These are phyloP conservation scores for Cyathus striatus DNA, from an alignment of 768 basidiomycete genomes.

Conservation along the genomic window DNA sequence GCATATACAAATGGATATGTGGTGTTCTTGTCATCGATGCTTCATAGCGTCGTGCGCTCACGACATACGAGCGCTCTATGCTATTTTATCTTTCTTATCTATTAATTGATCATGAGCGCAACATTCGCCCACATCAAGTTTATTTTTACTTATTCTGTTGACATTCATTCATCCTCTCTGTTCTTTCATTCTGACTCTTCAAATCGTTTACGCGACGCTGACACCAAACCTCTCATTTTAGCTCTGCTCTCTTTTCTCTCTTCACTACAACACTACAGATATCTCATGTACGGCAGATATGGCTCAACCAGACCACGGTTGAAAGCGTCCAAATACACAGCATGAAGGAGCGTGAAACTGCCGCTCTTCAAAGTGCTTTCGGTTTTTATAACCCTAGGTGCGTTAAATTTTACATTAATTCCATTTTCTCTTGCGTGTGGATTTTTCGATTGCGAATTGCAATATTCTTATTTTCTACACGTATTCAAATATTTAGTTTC, in stretches of 20 bases:
- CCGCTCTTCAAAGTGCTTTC: conserved; percentile 42
- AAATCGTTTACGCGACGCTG: not conserved
- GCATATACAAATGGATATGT: too few species aligned
- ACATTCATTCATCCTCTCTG: not conserved
- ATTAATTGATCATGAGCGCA: too few species aligned
- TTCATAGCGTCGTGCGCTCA: too few species aligned
- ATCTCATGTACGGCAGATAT: conserved; percentile 59
- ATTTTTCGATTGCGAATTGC: not conserved
- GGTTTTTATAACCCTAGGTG: conserved; percentile 53
- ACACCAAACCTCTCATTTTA: conserved; percentile 17
- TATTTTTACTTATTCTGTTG: too few species aligned
- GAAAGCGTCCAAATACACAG: conserved; percentile 59
- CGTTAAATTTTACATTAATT: conserved; percentile 14
- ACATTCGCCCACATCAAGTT: too few species aligned
- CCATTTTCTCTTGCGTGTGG: not conserved
- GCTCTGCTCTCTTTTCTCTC: conserved; percentile 64
- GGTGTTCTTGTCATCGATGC: too few species aligned
- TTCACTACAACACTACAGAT: conserved; percentile 58
- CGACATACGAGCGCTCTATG: too few species aligned
- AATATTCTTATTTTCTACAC: not conserved
- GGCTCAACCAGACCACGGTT: conserved; percentile 70
- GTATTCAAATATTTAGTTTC: not conserved
- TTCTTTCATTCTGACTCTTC: not conserved
- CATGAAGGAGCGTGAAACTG: conserved; percentile 63
- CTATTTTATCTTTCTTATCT: too few species aligned